Evolutionary conservation across 177 flowering plant species (phyloP), one percentile per base, ranked within the genome.

Genomic region (Telopea speciosissima): DNA sequence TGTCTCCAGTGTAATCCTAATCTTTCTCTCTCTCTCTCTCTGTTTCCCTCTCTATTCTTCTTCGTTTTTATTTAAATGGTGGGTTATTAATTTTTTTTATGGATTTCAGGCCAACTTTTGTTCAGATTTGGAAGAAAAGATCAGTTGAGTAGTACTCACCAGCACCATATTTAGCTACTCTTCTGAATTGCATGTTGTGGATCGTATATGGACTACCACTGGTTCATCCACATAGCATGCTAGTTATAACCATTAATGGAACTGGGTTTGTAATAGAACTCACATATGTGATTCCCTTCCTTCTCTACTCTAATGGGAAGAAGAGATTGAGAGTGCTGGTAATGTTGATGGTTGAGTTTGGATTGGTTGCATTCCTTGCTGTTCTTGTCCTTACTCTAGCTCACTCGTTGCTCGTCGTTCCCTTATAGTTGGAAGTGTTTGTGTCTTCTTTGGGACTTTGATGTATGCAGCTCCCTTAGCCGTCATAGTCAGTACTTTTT

Each of bases 391-490:
- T 94, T 6, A 76, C 76, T 1, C 25, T 88, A 0, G 80, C 72
- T n/a, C 93, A 94, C 59, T 78, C 85, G 65, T 73, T 52, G 70
- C 79, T 4, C 72, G 66, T 8, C 81, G 97, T 7, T 84, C 97
- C 13, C 52, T 76, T 58, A 68, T 90, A 23, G 88, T 91, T 8
- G 97, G 97, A 0, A 76, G 75, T 67, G 58, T 88, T 0, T 79
- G 83, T 73, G 83, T 92, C 21, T 28, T 83, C 36, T 87, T 88
- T 63, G 83, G 83, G 65, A 80, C 84, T 58, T 62, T 87, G 72
- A 90, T 91, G 97, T 95, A 95, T 67, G 96, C 89, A 33, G 79
- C 97, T 0, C 99, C 99, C 0, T 74, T 95, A 21, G 67, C 93
- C 0, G 84, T 95, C 85, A 90, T 92, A 92, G 99, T 95, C 26